Conservation (phyloP, 768 basidiomycete species). For the Sporobolomyces phaffii region DNA sequence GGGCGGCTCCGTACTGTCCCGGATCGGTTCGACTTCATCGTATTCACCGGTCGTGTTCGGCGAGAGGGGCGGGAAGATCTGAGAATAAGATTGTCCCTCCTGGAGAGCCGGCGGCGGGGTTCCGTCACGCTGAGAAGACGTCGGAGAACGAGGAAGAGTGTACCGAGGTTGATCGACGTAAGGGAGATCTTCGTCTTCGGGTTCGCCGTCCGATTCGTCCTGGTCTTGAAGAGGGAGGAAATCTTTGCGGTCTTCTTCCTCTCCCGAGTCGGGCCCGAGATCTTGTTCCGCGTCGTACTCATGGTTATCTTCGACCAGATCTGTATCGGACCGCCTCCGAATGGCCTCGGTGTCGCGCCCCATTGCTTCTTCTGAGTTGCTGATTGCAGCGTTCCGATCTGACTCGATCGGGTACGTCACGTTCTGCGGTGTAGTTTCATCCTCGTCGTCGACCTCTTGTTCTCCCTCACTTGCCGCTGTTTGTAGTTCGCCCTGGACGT, state of each 20-base stretch:
- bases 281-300: no score
- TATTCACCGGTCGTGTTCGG: slow-evolving; percentile 18
- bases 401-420: no score
- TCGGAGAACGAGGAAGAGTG: neutral
- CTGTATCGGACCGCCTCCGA: no score
- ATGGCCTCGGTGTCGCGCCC: no score
- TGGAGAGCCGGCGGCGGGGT: neutral
- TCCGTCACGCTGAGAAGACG: neutral
- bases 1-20: neutral
- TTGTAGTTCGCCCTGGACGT: no score
- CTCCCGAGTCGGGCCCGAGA: no score
- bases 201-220: neutral
- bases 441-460: neutral
- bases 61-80: slow-evolving; percentile 18
- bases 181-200: neutral
- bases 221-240: neutral
- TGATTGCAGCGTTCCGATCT: no score
- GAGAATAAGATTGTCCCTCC: neutral
- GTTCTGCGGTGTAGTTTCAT: no score
- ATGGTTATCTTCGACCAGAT: no score
- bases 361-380: no score
- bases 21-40: slow-evolving; percentile 3
- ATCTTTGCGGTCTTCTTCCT: neutral
- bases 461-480: no score
- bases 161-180: neutral